Percentiles rank a stretch among this genome's conserved stretches.
Conservation (phyloP, 306 rosid genomes). For the Fragaria vesca region DNA sequence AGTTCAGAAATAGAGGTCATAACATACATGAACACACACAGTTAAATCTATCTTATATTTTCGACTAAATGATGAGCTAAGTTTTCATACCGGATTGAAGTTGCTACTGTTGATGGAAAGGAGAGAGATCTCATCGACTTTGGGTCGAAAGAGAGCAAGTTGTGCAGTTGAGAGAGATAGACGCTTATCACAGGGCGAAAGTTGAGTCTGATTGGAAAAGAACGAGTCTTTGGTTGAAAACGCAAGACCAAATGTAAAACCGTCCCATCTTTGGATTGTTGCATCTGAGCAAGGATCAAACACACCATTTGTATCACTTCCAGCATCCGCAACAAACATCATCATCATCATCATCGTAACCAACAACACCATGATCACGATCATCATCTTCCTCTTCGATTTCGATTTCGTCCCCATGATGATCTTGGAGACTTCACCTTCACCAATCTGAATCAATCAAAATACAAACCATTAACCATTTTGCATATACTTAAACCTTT, state of each 20-base stretch:
- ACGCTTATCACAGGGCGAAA: conserved; percentile 85
- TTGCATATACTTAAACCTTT: neutral
- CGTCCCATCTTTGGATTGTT: conserved; percentile 61
- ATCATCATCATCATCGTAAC: conserved; percentile 28
- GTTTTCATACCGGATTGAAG: conserved; percentile 39
- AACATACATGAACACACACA: neutral
- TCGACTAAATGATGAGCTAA: too few species aligned
- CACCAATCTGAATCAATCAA: conserved; percentile 23
- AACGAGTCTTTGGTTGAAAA: conserved; percentile 55
- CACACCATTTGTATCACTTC: conserved; percentile 53
- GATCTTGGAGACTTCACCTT: conserved; percentile 15
- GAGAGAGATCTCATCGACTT: conserved; percentile 66
- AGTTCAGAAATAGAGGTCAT: neutral
- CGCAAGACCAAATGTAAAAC: conserved; percentile 76
- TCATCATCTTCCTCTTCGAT: conserved; percentile 18
- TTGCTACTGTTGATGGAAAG: conserved; percentile 47
- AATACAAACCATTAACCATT: neutral
- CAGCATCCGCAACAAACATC: conserved; percentile 40
- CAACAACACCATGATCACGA: neutral
- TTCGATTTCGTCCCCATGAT: conserved; percentile 12
- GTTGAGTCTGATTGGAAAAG: conserved; percentile 51
- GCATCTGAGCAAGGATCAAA: conserved; percentile 80
- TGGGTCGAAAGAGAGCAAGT: conserved; percentile 67
- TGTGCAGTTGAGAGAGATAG: conserved; percentile 49
- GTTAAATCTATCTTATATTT: neutral